Evolutionary conservation across 805 yeast species (phyloP).

Genomic region (Barnettozyma pratensis): DNA sequence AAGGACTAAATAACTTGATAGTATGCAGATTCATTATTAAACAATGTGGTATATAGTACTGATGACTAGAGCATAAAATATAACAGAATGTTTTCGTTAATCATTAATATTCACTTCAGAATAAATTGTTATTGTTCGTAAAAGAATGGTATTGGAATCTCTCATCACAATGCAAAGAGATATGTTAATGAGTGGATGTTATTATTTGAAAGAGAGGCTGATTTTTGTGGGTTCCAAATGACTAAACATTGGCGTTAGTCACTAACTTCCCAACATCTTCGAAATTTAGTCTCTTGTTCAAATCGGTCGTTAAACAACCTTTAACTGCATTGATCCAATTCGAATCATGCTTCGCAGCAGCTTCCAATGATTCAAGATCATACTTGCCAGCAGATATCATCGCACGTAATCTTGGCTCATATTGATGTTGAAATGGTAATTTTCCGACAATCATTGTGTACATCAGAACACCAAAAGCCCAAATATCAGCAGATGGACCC

Average conservation of each 20-base stretch:
- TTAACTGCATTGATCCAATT: conserved; percentile 32
- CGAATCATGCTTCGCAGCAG: conserved; percentile 31
- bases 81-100: too few relatives aligned
- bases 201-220: not conserved
- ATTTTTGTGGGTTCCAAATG: not conserved
- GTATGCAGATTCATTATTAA: too few relatives aligned
- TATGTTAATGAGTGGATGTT: not conserved
- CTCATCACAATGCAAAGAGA: too few relatives aligned
- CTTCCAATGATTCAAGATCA: conserved; percentile 40
- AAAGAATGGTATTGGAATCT: too few relatives aligned
- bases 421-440: conserved; percentile 80
- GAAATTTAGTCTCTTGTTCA: conserved; percentile 47
- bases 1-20: too few relatives aligned
- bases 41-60: too few relatives aligned
- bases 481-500: conserved; percentile 72
- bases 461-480: conserved; percentile 84
- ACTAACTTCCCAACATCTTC: conserved; percentile 28
- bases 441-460: conserved; percentile 70
- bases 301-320: conserved; percentile 51
- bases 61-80: too few relatives aligned
- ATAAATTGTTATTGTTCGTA: too few relatives aligned
- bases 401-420: conserved; percentile 72
- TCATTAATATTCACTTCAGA: too few relatives aligned
- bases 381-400: conserved; percentile 66
- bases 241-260: not conserved